A percentile compares a stretch with the other conserved stretches of the same genome.
phyloP scores from a whole-genome alignment of 192 early-diverging fungal genomes.

The Chytriomyces sp. region DNA sequence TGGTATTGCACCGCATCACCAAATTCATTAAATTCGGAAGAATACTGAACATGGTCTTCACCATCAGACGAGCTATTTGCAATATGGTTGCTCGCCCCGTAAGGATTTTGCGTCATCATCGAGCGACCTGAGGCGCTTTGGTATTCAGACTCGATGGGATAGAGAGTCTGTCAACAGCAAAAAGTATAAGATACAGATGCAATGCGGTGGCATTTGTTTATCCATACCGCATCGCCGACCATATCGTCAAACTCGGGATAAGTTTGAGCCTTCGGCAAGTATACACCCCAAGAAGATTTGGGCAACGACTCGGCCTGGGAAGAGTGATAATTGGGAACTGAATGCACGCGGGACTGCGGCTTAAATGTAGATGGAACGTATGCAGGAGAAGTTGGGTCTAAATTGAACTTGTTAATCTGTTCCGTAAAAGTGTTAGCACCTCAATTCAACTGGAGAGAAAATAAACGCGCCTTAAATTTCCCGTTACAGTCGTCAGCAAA shows the following conservation, averaged over 20 bases:
- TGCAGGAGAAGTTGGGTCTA: conserved; percentile 24
- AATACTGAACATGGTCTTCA: not conserved
- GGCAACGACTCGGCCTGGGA: not conserved
- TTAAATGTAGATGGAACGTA: conserved; percentile 22
- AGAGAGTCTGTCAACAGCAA: too few species aligned
- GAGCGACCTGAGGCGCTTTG: not conserved
- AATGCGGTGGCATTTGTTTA: not conserved
- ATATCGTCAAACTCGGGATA: conserved; percentile 28
- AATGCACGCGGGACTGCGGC: conserved; percentile 8
- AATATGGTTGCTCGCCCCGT: not conserved
- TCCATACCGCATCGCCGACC: conserved; percentile 4
- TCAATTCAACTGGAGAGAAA: too few species aligned
- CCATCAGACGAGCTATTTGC: not conserved
- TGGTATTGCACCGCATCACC: conserved; percentile 20
- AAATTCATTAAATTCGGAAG: conserved; percentile 35
- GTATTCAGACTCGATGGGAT: too few species aligned
- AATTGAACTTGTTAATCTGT: conserved; percentile 4
- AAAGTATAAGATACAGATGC: not conserved
- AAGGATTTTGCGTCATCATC: not conserved
- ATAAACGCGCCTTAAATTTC: not conserved
- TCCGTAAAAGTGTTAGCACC: too few species aligned
- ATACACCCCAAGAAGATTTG: conserved; percentile 8
- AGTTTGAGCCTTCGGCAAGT: not conserved
- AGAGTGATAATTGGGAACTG: not conserved
- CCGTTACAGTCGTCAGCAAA: conserved; percentile 1